phyloP scores from a whole-genome alignment of 106 monocot species.

The Dioscorea alata region DNA sequence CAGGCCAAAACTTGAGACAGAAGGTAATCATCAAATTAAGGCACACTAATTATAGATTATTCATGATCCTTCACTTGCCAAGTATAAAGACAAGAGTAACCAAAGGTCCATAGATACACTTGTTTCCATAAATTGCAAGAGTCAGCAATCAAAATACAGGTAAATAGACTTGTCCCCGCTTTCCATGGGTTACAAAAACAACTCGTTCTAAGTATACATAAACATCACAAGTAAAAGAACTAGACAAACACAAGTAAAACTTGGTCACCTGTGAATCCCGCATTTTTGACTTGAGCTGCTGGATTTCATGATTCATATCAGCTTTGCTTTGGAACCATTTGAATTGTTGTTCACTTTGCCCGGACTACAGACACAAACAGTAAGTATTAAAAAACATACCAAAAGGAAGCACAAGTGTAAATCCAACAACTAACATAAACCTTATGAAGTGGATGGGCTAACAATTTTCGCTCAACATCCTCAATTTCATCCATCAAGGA shows the following conservation, averaged over 20 bases:
- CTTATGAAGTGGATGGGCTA: constrained; percentile 82
- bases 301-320: constrained; percentile 92
- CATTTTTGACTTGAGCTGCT: constrained; percentile 86
- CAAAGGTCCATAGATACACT: too few species aligned
- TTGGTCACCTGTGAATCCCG: constrained; percentile 79
- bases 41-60: too few species aligned
- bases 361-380: constrained; percentile 38
- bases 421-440: constrained; percentile 19
- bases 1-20: too few species aligned
- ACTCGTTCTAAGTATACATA: neutral
- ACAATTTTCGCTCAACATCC: constrained; percentile 76
- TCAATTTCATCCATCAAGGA: constrained; percentile 48
- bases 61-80: too few species aligned
- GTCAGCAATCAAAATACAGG: too few species aligned
- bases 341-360: constrained; percentile 82
- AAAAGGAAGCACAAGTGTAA: neutral
- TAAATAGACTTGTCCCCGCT: too few species aligned
- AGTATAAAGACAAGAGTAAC: too few species aligned
- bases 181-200: neutral
- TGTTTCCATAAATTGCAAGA: too few species aligned
- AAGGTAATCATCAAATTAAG: too few species aligned
- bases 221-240: neutral
- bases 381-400: neutral
- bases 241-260: constrained; percentile 1
- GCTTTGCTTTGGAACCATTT: constrained; percentile 95